A percentile compares a stretch with the other conserved stretches of the same genome.
Conservation (phyloP, 2,329 filamentous ascomycete genomes). For the Hirsutella minnesotensis region DNA sequence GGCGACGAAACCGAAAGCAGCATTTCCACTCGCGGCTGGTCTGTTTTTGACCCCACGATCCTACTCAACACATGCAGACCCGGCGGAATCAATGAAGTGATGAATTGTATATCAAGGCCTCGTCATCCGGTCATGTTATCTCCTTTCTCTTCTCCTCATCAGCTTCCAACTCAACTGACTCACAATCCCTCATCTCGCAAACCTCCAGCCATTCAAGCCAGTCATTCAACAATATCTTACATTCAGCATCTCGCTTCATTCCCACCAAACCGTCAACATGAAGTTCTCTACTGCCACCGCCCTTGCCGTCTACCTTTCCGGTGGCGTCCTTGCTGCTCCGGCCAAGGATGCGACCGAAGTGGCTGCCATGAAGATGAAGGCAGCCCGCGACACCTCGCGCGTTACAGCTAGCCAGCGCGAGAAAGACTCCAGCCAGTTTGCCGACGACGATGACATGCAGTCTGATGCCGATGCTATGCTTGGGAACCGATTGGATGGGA, state of each 20-base stretch:
- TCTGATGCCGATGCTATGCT: neutral
- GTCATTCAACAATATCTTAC: neutral
- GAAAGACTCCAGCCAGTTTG: neutral
- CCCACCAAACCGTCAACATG: neutral
- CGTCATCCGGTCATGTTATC: no score
- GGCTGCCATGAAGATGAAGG: neutral
- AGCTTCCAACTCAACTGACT: no score
- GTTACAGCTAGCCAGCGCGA: neutral
- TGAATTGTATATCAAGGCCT: no score
- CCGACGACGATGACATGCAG: neutral
- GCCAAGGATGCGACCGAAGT: neutral
- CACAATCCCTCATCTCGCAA: no score
- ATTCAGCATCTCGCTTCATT: neutral
- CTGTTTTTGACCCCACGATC: no score
- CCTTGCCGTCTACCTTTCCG: neutral
- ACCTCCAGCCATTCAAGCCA: no score
- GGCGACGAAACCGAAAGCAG: no score
- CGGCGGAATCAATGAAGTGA: no score
- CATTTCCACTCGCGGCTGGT: no score
- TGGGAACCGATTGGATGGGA: no score
- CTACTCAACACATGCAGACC: no score
- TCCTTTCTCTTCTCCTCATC: no score
- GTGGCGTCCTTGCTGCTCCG: neutral
- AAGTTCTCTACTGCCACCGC: constrained; percentile 1
- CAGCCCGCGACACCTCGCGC: neutral